A percentile compares a stretch with the other conserved stretches of the same genome.
These are phyloP conservation scores for Chlorella sp. DNA, from an alignment of 139 green algal species.

Conservation along the genomic window DNA sequence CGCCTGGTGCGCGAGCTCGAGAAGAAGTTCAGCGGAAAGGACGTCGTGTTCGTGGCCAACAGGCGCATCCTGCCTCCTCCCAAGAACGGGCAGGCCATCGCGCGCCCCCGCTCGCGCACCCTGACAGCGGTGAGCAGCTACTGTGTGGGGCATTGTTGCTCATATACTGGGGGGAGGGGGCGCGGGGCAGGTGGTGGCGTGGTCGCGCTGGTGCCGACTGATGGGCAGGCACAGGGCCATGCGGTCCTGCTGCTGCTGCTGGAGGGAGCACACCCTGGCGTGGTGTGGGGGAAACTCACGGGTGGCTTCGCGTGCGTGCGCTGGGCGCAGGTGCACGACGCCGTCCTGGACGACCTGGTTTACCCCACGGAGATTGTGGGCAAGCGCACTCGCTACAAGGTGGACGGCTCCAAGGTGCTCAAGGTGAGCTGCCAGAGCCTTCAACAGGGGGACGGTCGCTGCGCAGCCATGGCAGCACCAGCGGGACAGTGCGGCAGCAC, in stretches of 20 bases:
- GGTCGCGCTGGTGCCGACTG: too few relatives aligned
- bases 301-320: too few relatives aligned
- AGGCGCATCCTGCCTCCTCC: slow-evolving; percentile 85
- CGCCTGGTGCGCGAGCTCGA: slow-evolving; percentile 97
- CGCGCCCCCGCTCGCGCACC: slow-evolving; percentile 84
- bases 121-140: slow-evolving; percentile 85
- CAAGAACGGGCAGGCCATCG: slow-evolving; percentile 52
- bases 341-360: slow-evolving; percentile 92
- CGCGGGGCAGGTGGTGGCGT: too few relatives aligned
- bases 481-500: too few relatives aligned
- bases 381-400: slow-evolving; percentile 90
- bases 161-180: too few relatives aligned
- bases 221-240: too few relatives aligned
- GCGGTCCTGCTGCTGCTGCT: too few relatives aligned
- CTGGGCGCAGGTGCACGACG: slow-evolving; percentile 75
- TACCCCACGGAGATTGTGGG: slow-evolving; percentile 99
- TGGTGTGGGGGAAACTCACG: too few relatives aligned
- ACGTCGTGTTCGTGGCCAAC: slow-evolving; percentile 96
- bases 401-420: slow-evolving; percentile 89
- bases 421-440: slow-evolving; percentile 63
- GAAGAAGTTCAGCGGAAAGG: slow-evolving; percentile 99
- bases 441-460: too few relatives aligned
- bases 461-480: too few relatives aligned
- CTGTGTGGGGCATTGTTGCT: too few relatives aligned
- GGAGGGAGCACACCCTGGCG: too few relatives aligned